Evolutionary conservation across 306 rosid genomes (phyloP).

Genomic region (Sindora glabra): DNA sequence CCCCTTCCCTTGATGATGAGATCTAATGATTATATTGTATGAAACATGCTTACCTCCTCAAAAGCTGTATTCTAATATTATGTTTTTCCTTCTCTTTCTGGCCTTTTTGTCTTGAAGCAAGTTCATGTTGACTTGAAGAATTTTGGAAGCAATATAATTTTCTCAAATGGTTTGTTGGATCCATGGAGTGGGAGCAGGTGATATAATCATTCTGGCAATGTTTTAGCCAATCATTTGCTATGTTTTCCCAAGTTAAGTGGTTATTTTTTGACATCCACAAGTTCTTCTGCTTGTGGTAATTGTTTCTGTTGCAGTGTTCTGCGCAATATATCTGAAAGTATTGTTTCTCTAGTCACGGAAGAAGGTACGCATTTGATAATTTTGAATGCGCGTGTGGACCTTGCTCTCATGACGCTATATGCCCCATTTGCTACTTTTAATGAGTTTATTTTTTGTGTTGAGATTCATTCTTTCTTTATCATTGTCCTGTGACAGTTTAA

Average conservation of each 20-base stretch:
- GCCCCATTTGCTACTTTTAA: not conserved
- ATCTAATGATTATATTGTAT: not conserved
- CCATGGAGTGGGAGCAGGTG: slow-evolving; percentile 97
- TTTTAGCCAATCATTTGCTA: not conserved
- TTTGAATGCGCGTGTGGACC: too few species aligned
- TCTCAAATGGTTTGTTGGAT: slow-evolving; percentile 81
- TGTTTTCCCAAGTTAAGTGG: not conserved
- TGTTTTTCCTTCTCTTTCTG: slow-evolving; percentile 10
- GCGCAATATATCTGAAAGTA: slow-evolving; percentile 56
- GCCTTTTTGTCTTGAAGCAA: slow-evolving; percentile 35
- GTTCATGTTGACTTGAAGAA: slow-evolving; percentile 39
- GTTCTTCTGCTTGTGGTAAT: slow-evolving; percentile 9
- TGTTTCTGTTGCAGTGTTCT: slow-evolving; percentile 56
- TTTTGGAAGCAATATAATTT: slow-evolving; percentile 77
- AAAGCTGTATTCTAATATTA: slow-evolving; percentile 1
- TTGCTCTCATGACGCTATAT: too few species aligned
- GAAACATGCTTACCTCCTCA: not conserved
- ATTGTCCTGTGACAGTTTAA: not conserved
- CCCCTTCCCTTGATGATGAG: not conserved
- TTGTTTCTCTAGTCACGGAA: slow-evolving; percentile 58
- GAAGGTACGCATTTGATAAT: slow-evolving; percentile 48
- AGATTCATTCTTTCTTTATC: not conserved
- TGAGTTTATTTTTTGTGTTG: not conserved
- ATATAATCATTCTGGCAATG: slow-evolving; percentile 2
- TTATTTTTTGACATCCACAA: not conserved